Conservation (phyloP, 805 yeast genomes). For the Candida adriatica region DNA sequence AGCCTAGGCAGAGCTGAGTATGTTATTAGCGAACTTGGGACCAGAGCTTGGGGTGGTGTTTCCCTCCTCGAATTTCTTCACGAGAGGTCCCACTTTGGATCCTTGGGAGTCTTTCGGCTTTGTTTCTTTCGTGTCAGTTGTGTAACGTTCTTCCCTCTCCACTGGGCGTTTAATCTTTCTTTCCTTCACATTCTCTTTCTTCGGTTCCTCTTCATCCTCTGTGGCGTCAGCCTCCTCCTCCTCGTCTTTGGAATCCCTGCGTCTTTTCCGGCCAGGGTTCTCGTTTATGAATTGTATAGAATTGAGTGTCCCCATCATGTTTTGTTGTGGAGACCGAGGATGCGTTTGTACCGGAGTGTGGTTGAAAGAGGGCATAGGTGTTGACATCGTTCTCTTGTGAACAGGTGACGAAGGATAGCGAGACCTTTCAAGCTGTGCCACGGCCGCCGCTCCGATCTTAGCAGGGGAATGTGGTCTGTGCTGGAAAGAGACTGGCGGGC, state of each 20-base stretch:
- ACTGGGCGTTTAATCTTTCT: slow-evolving; percentile 14
- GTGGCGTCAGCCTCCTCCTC: slow-evolving; percentile 15
- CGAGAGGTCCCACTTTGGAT: slow-evolving; percentile 5
- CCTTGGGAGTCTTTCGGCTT: not conserved
- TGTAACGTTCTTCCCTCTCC: slow-evolving; percentile 17
- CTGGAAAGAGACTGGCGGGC: slow-evolving; percentile 18
- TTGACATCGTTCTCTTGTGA: slow-evolving; percentile 34
- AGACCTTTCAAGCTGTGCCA: slow-evolving; percentile 37
- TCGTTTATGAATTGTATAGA: slow-evolving; percentile 24
- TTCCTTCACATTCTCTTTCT: slow-evolving; percentile 2
- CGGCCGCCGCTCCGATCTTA: slow-evolving; percentile 66
- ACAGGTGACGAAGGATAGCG: slow-evolving; percentile 21
- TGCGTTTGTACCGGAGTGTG: slow-evolving; percentile 3
- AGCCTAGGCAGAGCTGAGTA: slow-evolving; percentile 16
- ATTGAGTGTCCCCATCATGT: slow-evolving; percentile 23
- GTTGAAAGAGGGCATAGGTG: slow-evolving; percentile 24
- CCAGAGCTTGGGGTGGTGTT: slow-evolving; percentile 11
- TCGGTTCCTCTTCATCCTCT: slow-evolving; percentile 6
- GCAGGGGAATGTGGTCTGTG: slow-evolving; percentile 57
- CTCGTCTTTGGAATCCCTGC: slow-evolving; percentile 19
- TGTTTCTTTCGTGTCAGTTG: slow-evolving; percentile 2
- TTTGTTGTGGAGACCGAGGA: slow-evolving; percentile 8
- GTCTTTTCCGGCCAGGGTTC: slow-evolving; percentile 22
- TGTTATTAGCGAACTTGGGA: slow-evolving; percentile 22
- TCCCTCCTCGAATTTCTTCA: slow-evolving; percentile 8